Base-by-base conservation (phyloP, 495 filamentous ascomycete species). In the Xylaria flabelliformis region DNA sequence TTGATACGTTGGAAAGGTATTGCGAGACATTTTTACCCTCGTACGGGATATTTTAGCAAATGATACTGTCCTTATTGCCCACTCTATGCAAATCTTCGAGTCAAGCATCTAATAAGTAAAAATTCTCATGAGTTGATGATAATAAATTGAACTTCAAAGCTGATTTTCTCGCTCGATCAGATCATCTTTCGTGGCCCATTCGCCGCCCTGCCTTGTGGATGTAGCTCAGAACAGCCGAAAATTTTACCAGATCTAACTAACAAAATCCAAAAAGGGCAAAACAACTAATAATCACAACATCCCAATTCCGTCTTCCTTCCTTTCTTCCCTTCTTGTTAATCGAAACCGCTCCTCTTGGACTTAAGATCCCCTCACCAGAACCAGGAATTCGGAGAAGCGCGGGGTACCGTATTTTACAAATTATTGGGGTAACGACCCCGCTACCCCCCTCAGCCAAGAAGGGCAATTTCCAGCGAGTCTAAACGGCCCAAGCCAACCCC, bases 391-490 rank as follows among this genome's bases (percentile, higher is more conserved):
- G 53, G 62, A 64, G 44, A 64, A 50, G n/a, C 41, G 42, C 42
- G 62, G 62, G 42, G 62, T 34, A 26, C 21, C 12, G 9, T 34
- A 41, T 42, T 15, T 36, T 0, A 36, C 19, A 21, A 44, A 32
- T 48, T 32, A 13, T 66, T 66, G 64, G 64, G 46, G 64, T 34
- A 24, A 39, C 1, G 46, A 50, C 46, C 46, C 46, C 17, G 29
- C 26, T 66, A 51, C 53, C 64, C 46, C 29, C 2, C 29, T 39
- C 64, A 4, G 44, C 26, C 46, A 36, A 24, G 32, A 66, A 66
- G 13, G 46, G 64, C 29, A 66, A 66, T 66, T 66, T 19, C 46
- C 64, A 66, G 44, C 64, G 64, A 66, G 19, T 24, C 29, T 66
- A 56, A 32, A 0, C 24, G 1, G 7, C 48, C 21, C 8, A 1